Conservation (phyloP, 305 asterid species). For the Fraxinus paxiana region DNA sequence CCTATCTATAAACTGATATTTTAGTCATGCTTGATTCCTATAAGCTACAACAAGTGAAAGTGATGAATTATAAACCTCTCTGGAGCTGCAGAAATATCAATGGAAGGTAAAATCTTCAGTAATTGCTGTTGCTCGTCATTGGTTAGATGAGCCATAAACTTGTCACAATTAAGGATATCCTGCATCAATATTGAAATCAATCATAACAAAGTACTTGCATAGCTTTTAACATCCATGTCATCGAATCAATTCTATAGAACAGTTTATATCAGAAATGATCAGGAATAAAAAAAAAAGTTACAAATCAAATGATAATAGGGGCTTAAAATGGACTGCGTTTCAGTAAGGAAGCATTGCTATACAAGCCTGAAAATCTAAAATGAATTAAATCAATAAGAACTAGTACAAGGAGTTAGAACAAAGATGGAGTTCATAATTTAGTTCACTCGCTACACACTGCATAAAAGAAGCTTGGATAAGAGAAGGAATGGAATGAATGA, state of each 20-base stretch:
- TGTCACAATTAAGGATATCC: conserved; percentile 46
- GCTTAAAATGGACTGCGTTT: conserved; percentile 62
- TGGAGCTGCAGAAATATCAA: conserved; percentile 43
- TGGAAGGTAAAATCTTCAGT: conserved; percentile 57
- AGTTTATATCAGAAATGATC: not conserved
- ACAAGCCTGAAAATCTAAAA: not conserved
- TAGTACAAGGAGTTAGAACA: not conserved
- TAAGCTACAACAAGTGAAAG: not conserved
- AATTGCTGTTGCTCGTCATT: conserved; percentile 60
- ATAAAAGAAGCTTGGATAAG: not conserved
- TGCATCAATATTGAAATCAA: conserved; percentile 25
- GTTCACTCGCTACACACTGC: not conserved
- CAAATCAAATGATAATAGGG: conserved; percentile 64
- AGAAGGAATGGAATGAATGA: not conserved
- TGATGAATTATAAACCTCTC: conserved; percentile 45
- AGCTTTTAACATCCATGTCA: conserved; percentile 10
- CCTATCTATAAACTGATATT: not conserved
- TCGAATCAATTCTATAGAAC: conserved; percentile 3
- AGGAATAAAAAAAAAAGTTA: conserved; percentile 50
- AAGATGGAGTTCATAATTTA: conserved; percentile 1
- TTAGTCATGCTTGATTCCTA: not conserved
- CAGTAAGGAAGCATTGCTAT: conserved; percentile 32
- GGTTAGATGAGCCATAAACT: conserved; percentile 47
- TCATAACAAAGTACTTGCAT: not conserved
- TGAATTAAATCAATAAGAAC: not conserved